Evolutionary conservation across 306 rosid genomes (phyloP).

Genomic region (Cucumis hystrix): DNA sequence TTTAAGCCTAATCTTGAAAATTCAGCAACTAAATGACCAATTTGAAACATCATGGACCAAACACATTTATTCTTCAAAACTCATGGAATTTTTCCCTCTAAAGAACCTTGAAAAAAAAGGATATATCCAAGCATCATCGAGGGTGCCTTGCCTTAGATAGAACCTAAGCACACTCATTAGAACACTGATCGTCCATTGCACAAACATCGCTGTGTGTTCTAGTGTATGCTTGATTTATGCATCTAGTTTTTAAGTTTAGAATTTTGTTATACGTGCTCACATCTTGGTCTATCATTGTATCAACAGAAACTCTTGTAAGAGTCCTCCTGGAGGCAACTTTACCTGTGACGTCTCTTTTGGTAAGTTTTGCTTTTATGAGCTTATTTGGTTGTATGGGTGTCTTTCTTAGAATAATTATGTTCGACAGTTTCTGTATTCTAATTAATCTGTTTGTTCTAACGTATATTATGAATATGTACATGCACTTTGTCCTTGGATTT

Average conservation of each 20-base stretch:
- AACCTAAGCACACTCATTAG: not conserved
- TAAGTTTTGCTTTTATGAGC: conserved; percentile 15
- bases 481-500: not conserved
- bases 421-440: not conserved
- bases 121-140: not conserved
- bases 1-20: too few relatives aligned
- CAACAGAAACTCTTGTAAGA: conserved; percentile 45
- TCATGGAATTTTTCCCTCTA: too few relatives aligned
- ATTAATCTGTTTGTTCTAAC: not conserved
- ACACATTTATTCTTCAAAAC: too few relatives aligned
- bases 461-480: not conserved
- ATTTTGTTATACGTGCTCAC: conserved; percentile 5
- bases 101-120: not conserved
- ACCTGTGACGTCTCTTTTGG: conserved; percentile 47
- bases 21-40: too few relatives aligned
- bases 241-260: not conserved
- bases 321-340: conserved; percentile 39
- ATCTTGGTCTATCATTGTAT: conserved; percentile 14
- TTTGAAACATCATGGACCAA: too few relatives aligned
- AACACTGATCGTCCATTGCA: not conserved
- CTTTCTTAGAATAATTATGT: not conserved
- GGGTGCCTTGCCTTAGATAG: not conserved
- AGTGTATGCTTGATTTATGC: not conserved
- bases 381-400: not conserved
- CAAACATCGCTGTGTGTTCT: not conserved